These are phyloP conservation scores for Hibiscus tridactylites DNA, from an alignment of 345 rosid species.

Conservation along the genomic window DNA sequence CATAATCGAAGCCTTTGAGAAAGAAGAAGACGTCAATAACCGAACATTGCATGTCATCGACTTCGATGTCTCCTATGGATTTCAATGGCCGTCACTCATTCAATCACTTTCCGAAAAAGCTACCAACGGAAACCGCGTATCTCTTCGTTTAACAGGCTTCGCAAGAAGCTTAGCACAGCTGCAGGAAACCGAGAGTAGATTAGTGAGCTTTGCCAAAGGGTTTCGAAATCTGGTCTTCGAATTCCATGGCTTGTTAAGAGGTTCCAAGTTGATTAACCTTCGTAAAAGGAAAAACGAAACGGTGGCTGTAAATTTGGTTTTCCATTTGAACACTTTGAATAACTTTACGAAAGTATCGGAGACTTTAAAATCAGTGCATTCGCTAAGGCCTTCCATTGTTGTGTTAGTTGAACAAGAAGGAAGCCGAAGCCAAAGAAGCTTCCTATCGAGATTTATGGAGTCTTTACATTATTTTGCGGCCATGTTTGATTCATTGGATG, in stretches of 20 bases:
- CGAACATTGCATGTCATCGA: constrained; percentile 50
- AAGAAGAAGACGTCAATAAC: constrained; percentile 31
- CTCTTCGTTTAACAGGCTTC: constrained; percentile 40
- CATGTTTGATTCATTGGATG: constrained; percentile 66
- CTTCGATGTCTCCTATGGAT: constrained; percentile 53
- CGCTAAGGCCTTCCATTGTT: constrained; percentile 45
- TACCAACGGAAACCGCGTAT: constrained; percentile 21
- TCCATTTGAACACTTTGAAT: constrained; percentile 35
- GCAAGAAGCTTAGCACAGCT: constrained; percentile 39
- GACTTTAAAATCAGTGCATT: constrained; percentile 29
- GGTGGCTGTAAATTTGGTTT: constrained; percentile 46
- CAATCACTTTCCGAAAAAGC: constrained; percentile 63
- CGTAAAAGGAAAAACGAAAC: constrained; percentile 52
- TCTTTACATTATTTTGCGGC: constrained; percentile 61
- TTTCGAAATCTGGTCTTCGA: constrained; percentile 48
- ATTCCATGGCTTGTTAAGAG: constrained; percentile 46
- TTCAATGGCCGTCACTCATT: constrained; percentile 71
- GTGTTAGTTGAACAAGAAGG: constrained; percentile 54
- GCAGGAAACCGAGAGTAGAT: constrained; percentile 53
- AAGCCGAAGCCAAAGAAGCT: constrained; percentile 30
- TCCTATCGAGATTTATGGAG: constrained; percentile 60
- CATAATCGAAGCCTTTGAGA: constrained; percentile 52
- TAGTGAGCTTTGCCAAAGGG: constrained; percentile 45
- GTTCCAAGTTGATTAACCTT: constrained; percentile 22
- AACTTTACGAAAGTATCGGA: constrained; percentile 32